Evolutionary conservation across 129 eudicot species (phyloP), one percentile per base, ranked within the genome.

Genomic region (Logfia minima): DNA sequence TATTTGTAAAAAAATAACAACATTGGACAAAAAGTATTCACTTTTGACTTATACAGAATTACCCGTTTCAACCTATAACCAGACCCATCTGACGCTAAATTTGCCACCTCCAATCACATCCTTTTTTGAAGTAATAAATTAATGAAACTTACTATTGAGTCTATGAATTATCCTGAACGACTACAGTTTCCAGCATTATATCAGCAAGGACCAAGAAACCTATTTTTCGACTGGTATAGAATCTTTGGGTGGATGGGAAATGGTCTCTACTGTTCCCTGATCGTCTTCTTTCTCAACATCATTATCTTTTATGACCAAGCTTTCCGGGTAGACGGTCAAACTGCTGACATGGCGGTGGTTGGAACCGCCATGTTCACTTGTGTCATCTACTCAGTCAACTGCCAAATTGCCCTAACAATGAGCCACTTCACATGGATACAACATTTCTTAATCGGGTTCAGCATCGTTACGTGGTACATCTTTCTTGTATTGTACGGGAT

Each of bases 391-490:
- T 92, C 92, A 0, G 97, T 95, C 65, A 95, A 95, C 73, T 86
- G 90, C 78, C 99, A 95, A 74, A 88, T 95, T 28, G 94, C 96
- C 26, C 87, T 95, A 70, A 95, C 90, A 1, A 91, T 95, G 99
- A 84, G 92, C 78, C 97, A 95, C 92, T 95, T 91, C 90, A 95
- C 99, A 17, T 89, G 92, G 92, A 89, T 95, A 56, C 97, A 95
- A 64, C 96, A 91, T 80, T 70, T 95, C 22, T 72, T 89, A 61
- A 84, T 95, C 2, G 93, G 96, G 86, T 89, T 90, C 31, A 91
- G 97, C 66, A 77, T 95, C 6, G 71, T 52, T 52, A 77, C 81
- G 43, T 95, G 99, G 97, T 95, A 95, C 74, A 55, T 89, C 5
- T 89, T 95, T 41, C 88, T 95, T 0, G 51, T 78, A 11, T 67